Evolutionary conservation across 805 yeast species (phyloP).

Genomic region (Lachancea lanzarotensis): DNA sequence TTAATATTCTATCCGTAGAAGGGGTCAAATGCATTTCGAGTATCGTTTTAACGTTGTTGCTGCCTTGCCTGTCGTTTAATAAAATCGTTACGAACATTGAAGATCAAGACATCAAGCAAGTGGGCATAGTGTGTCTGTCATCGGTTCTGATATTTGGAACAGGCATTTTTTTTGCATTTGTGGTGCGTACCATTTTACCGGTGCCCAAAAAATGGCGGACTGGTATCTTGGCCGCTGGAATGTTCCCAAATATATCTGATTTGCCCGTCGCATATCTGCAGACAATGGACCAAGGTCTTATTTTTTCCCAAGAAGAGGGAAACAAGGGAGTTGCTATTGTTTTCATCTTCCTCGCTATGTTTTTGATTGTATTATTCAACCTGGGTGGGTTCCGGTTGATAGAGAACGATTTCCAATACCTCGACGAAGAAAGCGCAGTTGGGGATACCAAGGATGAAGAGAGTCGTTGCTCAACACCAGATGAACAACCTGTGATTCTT

Average conservation of each 20-base stretch:
- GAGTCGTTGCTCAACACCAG: not conserved
- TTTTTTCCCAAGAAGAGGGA: constrained; percentile 54
- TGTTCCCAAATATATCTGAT: constrained; percentile 70
- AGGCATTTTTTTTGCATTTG: constrained; percentile 43
- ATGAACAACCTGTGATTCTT: not conserved
- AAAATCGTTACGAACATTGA: constrained; percentile 56
- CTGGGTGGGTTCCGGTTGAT: constrained; percentile 68
- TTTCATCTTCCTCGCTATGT: constrained; percentile 66
- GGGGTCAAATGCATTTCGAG: constrained; percentile 60
- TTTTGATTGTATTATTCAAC: constrained; percentile 61
- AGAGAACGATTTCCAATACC: constrained; percentile 54
- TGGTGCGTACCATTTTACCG: constrained; percentile 29
- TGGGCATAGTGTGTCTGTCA: constrained; percentile 56
- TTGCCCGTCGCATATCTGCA: constrained; percentile 73
- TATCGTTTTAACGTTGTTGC: constrained; percentile 50
- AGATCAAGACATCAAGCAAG: constrained; percentile 57
- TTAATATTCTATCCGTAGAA: constrained; percentile 53
- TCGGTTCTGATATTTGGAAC: constrained; percentile 45
- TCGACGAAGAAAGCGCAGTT: constrained; percentile 22
- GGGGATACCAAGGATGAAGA: constrained; percentile 15
- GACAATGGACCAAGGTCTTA: constrained; percentile 54
- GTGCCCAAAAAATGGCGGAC: constrained; percentile 67
- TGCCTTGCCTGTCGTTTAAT: constrained; percentile 62
- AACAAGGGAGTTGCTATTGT: constrained; percentile 77
- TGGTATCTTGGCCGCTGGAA: constrained; percentile 61